Evolutionary conservation across 495 filamentous ascomycete species (phyloP).

Genomic region (Staphylotrichum longicolle): DNA sequence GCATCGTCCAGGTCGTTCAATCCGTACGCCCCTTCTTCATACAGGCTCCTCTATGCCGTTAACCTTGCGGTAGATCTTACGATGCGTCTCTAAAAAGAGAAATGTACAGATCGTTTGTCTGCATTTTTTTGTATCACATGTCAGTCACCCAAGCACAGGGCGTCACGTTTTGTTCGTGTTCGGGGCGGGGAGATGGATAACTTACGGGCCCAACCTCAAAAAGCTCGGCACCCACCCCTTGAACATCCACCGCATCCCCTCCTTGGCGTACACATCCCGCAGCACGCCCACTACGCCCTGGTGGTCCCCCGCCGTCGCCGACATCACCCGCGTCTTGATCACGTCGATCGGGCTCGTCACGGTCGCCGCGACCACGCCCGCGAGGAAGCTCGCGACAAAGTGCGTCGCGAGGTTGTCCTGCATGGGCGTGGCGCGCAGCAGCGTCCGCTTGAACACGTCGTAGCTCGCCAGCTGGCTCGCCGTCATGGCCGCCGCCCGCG

Average conservation of each 20-base stretch:
- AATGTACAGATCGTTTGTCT: constrained; percentile 93
- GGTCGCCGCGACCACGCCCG: constrained; percentile 92
- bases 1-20: background rate
- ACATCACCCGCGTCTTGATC: constrained; percentile 96
- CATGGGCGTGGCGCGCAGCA: constrained; percentile 66
- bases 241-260: constrained; percentile 89
- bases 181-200: too few relatives aligned
- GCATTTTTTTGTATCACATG: constrained; percentile 8
- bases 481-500: constrained; percentile 91
- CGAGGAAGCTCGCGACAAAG: constrained; percentile 79
- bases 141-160: too few relatives aligned
- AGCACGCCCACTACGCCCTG: constrained; percentile 56
- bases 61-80: constrained; percentile 60
- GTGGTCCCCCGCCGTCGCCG: constrained; percentile 58
- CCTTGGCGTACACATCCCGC: constrained; percentile 66
- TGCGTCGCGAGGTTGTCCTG: constrained; percentile 78
- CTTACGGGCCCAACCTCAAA: constrained; percentile 70
- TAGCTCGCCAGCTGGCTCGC: constrained; percentile 86
- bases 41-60: constrained; percentile 42
- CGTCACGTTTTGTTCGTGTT: too few relatives aligned
- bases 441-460: constrained; percentile 80
- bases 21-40: background rate
- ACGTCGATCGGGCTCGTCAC: constrained; percentile 95
- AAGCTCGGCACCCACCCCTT: constrained; percentile 98
- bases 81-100: constrained; percentile 89